Conservation (phyloP, 768 basidiomycete species). For the Mycena latifolia region DNA sequence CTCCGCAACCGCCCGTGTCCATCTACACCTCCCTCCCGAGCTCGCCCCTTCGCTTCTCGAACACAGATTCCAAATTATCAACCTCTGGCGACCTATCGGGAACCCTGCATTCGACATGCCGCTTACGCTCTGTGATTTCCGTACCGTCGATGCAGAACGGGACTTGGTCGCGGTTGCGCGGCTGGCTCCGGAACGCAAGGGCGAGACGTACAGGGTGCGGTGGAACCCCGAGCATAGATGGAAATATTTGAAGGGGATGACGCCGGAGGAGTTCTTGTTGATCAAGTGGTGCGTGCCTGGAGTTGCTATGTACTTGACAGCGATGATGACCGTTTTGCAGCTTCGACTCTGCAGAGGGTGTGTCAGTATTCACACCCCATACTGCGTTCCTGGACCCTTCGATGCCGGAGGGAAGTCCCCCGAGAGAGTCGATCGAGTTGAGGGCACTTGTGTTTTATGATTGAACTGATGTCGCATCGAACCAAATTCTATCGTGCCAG, state of each 20-base stretch:
- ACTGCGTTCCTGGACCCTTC: slow-evolving; percentile 70
- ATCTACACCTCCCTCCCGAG: slow-evolving; percentile 51
- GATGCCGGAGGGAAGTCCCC: slow-evolving; percentile 62
- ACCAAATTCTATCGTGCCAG: slow-evolving; percentile 23
- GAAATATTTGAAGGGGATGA: slow-evolving; percentile 52
- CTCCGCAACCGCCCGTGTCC: slow-evolving; percentile 50
- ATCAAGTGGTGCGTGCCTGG: slow-evolving; percentile 52
- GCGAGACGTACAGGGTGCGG: slow-evolving; percentile 52
- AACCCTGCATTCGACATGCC: slow-evolving; percentile 54
- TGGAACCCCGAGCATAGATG: slow-evolving; percentile 50
- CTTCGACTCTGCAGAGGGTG: slow-evolving; percentile 47
- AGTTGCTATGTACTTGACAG: slow-evolving; percentile 5
- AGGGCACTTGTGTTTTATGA: slow-evolving; percentile 78
- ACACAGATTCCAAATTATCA: slow-evolving; percentile 21
- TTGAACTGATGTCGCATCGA: slow-evolving; percentile 22
- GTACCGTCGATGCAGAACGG: slow-evolving; percentile 47
- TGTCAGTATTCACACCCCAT: slow-evolving; percentile 71
- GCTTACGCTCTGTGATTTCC: slow-evolving; percentile 55
- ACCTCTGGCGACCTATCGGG: too few relatives aligned
- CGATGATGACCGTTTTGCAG: slow-evolving; percentile 29
- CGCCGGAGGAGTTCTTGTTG: slow-evolving; percentile 49
- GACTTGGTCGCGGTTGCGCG: slow-evolving; percentile 49
- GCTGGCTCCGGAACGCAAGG: slow-evolving; percentile 50
- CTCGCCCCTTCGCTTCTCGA: slow-evolving; percentile 51
- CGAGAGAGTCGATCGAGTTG: slow-evolving; percentile 72